Percentiles rank a stretch among this genome's conserved stretches.
Evolutionary conservation across 768 basidiomycete genomes (phyloP).

Genomic region (Leucocoprinus leucothites): DNA sequence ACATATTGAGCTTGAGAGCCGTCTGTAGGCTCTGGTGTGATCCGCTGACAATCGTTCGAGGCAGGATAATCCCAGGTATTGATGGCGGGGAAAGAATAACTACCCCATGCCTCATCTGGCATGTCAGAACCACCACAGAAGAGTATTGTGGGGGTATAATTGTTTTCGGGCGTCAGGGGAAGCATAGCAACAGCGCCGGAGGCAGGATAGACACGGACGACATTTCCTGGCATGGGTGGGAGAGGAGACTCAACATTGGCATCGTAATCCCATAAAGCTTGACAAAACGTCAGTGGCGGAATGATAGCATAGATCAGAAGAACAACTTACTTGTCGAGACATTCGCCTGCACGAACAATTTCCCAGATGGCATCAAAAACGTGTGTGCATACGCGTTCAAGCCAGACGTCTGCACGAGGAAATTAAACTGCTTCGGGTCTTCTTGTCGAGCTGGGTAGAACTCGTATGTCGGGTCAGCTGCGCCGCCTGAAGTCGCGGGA

Average conservation of each 20-base stretch:
- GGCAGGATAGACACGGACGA: conserved; percentile 85
- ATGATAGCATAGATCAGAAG: not conserved
- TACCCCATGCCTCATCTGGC: conserved; percentile 68
- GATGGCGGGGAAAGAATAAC: conserved; percentile 69
- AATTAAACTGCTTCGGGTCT: conserved; percentile 51
- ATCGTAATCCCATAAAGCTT: conserved; percentile 50
- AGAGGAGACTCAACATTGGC: conserved; percentile 58
- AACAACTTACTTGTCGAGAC: conserved; percentile 61
- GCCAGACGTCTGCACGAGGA: conserved; percentile 72
- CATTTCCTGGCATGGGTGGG: conserved; percentile 68
- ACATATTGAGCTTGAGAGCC: conserved; percentile 58
- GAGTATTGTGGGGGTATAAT: conserved; percentile 79
- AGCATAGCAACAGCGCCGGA: conserved; percentile 89
- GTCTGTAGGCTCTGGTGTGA: conserved; percentile 81
- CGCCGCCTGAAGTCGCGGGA: conserved; percentile 52
- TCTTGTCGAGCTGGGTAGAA: conserved; percentile 67
- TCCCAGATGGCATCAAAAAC: conserved; percentile 72
- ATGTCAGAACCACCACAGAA: conserved; percentile 92
- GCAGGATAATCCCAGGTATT: conserved; percentile 74
- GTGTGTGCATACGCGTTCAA: conserved; percentile 76
- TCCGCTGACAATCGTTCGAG: conserved; percentile 71
- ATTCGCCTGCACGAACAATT: conserved; percentile 82
- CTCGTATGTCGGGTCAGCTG: conserved; percentile 80
- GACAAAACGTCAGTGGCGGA: not conserved
- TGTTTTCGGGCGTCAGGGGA: conserved; percentile 85